Evolutionary conservation across 2,329 filamentous ascomycete genomes (phyloP), one percentile per base, ranked within the genome.

Genomic region (Eutypella sp.): DNA sequence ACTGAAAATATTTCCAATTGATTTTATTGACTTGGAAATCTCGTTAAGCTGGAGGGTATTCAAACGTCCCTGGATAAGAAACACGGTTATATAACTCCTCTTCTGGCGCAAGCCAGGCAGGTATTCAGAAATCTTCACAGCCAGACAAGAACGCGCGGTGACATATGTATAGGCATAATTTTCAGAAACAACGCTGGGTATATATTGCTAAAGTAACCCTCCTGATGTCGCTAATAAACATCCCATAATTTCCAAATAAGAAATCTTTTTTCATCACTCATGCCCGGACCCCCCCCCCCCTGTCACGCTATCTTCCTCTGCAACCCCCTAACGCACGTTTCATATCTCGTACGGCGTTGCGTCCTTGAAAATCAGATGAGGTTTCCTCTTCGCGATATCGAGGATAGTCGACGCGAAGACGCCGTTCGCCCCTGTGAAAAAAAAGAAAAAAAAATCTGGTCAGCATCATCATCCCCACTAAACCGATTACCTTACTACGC

Each of bases 381-480:
- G 93, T 67, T 95, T 96, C 63, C 92, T 74, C 67, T 85, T 84
- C 1, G 91, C 93, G 43, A 99, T 64, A 70, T 96, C 89, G 42
- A 99, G 70, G 39, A 99, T 89, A 0, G 91, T 95, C 65, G 89
- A 85, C 13, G 92, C 90, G 68, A 96, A 97, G 10, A 99, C 89
- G 1, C 89, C 93, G 57, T 99, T 99, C 10, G 93, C 93, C 93
- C 91, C 68, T 71, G n/a, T n/a, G n/a, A n/a, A n/a, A n/a, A n/a
- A n/a, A n/a, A n/a, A n/a, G n/a, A n/a, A n/a, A n/a, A n/a, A 46
- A 47, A 39, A 36, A 23, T 19, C 40, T 47, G 11, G 46, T 57
- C 29, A 57, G 49, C 44, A 41, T 20, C 27, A 39, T 51, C 39
- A 47, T 48, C 13, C n/a, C n/a, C n/a, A n/a, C n/a, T n/a, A 38